A percentile compares a stretch with the other conserved stretches of the same genome.
Conservation (phyloP, 2,329 filamentous ascomycete genomes). For the Lachnellula subtilissima region DNA sequence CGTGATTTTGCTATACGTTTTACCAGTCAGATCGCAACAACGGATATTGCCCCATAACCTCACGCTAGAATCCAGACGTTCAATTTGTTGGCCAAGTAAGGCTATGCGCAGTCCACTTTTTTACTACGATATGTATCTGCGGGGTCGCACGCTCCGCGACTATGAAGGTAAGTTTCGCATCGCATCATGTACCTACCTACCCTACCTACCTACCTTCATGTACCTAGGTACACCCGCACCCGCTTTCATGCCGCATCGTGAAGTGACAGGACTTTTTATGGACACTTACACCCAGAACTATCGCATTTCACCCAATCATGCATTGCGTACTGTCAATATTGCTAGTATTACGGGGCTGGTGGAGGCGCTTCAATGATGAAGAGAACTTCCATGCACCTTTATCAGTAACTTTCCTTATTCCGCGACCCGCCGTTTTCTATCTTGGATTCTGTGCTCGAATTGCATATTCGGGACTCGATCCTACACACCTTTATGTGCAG, state of each 20-base stretch:
- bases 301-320: not conserved
- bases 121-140: not conserved
- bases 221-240: not conserved
- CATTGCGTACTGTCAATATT: not conserved
- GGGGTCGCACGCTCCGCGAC: not conserved
- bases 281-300: not conserved
- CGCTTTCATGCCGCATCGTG: not conserved
- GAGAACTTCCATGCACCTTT: conserved; percentile 6
- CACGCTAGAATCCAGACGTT: not conserved
- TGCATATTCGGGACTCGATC: not conserved
- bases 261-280: too few relatives aligned
- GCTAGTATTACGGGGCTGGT: not conserved
- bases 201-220: not conserved
- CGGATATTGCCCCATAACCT: not conserved
- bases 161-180: too few relatives aligned
- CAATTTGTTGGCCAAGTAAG: not conserved
- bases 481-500: not conserved
- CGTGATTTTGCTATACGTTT: not conserved
- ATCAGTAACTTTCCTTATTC: not conserved
- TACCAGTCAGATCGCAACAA: conserved; percentile 11
- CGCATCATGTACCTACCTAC: too few relatives aligned
- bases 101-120: not conserved
- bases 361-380: conserved; percentile 6
- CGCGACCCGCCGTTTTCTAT: not conserved
- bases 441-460: not conserved